Evolutionary conservation across 2,329 filamentous ascomycete genomes (phyloP).

Genomic region (Elsinoe perseae): DNA sequence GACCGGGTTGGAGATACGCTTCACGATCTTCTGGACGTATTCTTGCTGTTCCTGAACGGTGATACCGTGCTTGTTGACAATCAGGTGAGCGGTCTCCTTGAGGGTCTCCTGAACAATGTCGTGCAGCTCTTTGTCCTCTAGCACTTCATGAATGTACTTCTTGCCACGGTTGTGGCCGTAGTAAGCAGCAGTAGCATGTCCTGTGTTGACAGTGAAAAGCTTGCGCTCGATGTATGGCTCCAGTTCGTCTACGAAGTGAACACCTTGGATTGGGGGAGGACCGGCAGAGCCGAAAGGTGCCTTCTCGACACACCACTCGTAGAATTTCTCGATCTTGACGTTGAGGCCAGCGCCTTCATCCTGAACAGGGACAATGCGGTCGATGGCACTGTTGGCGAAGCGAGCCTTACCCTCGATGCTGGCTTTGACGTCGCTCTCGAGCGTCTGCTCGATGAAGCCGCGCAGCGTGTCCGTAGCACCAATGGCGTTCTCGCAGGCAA

Average conservation of each 20-base stretch:
- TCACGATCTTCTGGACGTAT: slow-evolving; percentile 88
- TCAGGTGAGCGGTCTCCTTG: slow-evolving; percentile 76
- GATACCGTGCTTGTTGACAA: slow-evolving; percentile 81
- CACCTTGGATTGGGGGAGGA: slow-evolving; percentile 70
- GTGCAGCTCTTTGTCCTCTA: slow-evolving; percentile 73
- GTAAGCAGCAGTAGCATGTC: slow-evolving; percentile 92
- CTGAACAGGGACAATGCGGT: slow-evolving; percentile 94
- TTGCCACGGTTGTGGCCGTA: slow-evolving; percentile 83
- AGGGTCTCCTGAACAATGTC: slow-evolving; percentile 71
- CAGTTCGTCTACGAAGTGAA: slow-evolving; percentile 89
- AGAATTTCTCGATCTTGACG: slow-evolving; percentile 96
- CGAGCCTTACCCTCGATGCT: slow-evolving; percentile 67
- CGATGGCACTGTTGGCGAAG: slow-evolving; percentile 96
- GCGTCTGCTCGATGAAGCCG: slow-evolving; percentile 64
- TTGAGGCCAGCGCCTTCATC: slow-evolving; percentile 71
- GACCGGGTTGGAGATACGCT: slow-evolving; percentile 85
- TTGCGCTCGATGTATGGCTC: slow-evolving; percentile 98
- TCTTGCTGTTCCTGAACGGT: slow-evolving; percentile 64
- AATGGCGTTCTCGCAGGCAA: slow-evolving; percentile 97
- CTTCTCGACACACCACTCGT: slow-evolving; percentile 94
- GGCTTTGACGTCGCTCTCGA: slow-evolving; percentile 57
- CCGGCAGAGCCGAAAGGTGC: slow-evolving; percentile 68
- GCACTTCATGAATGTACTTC: slow-evolving; percentile 79
- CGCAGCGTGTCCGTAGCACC: slow-evolving; percentile 85
- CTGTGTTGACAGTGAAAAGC: slow-evolving; percentile 98